phyloP scores from a whole-genome alignment of 257 asterid genomes.

The Solanum dulcamara region DNA sequence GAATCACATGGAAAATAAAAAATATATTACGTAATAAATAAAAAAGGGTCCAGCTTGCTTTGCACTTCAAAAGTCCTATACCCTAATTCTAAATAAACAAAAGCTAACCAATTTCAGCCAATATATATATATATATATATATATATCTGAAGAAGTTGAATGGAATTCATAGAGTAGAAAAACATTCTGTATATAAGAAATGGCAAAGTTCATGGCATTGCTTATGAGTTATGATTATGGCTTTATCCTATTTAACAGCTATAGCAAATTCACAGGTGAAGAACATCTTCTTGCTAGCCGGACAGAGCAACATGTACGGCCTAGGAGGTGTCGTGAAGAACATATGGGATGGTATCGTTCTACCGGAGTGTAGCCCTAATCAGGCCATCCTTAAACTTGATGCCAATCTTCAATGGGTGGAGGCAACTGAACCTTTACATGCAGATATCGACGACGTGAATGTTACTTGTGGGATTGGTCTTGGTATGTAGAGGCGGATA shows the following conservation, averaged over 20 bases:
- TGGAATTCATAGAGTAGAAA: background rate
- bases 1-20: background rate
- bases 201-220: background rate
- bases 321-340: constrained; percentile 11
- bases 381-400: background rate
- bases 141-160: background rate
- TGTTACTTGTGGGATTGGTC: background rate
- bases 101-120: background rate
- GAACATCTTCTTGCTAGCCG: constrained; percentile 9
- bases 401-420: background rate
- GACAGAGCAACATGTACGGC: constrained; percentile 22
- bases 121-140: background rate
- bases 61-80: background rate
- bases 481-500: background rate
- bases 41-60: background rate
- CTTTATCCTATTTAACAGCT: background rate
- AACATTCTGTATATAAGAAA: background rate
- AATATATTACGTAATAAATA: background rate
- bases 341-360: constrained; percentile 11
- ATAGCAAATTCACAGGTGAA: background rate
- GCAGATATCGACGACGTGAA: background rate
- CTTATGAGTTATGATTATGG: background rate
- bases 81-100: background rate
- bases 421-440: background rate
- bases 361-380: background rate